These are phyloP conservation scores for Santalum album DNA, from an alignment of 164 flowering plant genomes.

Conservation along the genomic window DNA sequence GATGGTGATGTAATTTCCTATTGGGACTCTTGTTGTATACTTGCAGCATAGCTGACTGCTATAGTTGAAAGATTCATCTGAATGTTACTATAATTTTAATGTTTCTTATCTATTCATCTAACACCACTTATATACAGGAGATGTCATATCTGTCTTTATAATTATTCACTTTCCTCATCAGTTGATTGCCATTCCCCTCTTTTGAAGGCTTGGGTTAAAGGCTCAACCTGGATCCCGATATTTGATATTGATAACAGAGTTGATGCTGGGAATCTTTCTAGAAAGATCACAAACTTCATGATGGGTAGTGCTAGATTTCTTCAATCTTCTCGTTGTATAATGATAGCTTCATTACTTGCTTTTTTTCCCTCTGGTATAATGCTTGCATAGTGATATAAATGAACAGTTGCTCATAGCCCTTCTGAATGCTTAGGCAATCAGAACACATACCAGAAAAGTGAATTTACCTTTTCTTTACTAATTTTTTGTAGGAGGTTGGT, in stretches of 20 bases:
- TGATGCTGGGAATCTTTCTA: conserved; percentile 59
- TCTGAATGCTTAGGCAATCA: background rate
- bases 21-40: too few species aligned
- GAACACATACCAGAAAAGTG: too few species aligned
- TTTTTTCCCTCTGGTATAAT: background rate
- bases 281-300: conserved; percentile 59
- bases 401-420: background rate
- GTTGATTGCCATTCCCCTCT: conserved; percentile 4
- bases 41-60: too few species aligned
- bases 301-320: conserved; percentile 54
- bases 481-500: conserved; percentile 77
- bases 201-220: conserved; percentile 90
- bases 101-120: too few species aligned
- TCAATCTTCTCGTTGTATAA: conserved; percentile 6
- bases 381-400: background rate
- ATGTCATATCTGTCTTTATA: too few species aligned
- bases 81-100: too few species aligned
- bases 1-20: too few species aligned
- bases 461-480: background rate
- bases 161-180: background rate
- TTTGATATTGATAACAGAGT: conserved; percentile 61
- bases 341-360: background rate
- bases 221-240: conserved; percentile 87
- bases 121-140: too few species aligned
- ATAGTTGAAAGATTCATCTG: too few species aligned